These are phyloP conservation scores for Grigorovia yakushimaensis DNA, from an alignment of 805 yeast genomes.

Conservation along the genomic window DNA sequence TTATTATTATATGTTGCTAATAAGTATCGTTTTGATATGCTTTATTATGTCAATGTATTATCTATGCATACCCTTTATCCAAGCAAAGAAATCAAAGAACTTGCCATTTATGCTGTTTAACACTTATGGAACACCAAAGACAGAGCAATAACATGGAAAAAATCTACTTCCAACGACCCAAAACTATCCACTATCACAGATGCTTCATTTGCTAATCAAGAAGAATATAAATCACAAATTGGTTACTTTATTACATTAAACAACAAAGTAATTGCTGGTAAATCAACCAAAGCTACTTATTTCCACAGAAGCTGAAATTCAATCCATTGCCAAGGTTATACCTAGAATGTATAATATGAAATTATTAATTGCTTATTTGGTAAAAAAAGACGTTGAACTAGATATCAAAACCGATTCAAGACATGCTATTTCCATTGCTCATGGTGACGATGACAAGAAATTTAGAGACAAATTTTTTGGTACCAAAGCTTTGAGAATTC, in stretches of 20 bases:
- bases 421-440: too few species aligned
- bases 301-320: conserved; percentile 2
- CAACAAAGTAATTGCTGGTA: conserved; percentile 1
- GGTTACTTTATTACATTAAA: not conserved
- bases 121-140: conserved; percentile 4
- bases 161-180: not conserved
- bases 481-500: too few species aligned
- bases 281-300: conserved; percentile 1
- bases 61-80: conserved; percentile 1
- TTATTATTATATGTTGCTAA: too few species aligned
- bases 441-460: too few species aligned
- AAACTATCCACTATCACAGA: not conserved
- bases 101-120: conserved; percentile 2
- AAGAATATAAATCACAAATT: conserved; percentile 3
- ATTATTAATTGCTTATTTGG: not conserved
- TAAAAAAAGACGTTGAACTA: not conserved
- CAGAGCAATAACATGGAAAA: conserved; percentile 4
- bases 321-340: not conserved
- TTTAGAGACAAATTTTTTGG: too few species aligned
- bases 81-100: conserved; percentile 1
- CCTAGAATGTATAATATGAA: not conserved
- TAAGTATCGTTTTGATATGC: not conserved
- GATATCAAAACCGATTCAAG: not conserved
- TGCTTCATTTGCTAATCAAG: conserved; percentile 4
- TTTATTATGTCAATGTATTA: not conserved